Percentiles rank a stretch among this genome's conserved stretches.
These are phyloP conservation scores for Linum lewisii DNA, from an alignment of 345 rosid genomes.

Conservation along the genomic window DNA sequence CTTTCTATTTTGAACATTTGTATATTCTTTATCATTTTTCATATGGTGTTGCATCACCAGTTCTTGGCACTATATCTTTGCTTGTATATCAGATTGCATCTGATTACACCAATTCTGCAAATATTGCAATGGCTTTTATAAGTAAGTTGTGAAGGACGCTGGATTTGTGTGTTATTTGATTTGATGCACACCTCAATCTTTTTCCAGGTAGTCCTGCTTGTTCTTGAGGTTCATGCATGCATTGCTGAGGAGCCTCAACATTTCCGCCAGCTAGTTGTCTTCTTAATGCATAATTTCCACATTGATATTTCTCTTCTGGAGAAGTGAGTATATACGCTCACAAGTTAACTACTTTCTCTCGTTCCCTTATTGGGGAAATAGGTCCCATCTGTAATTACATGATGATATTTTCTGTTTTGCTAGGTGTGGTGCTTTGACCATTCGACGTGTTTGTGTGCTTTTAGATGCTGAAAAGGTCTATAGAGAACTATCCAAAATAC, in stretches of 20 bases:
- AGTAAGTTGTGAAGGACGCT: too few species aligned
- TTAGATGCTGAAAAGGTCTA: constrained; percentile 93
- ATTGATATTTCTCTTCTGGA: constrained; percentile 76
- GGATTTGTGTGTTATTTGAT: background rate
- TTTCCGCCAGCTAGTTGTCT: constrained; percentile 91
- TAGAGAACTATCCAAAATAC: constrained; percentile 76
- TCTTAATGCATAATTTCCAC: constrained; percentile 81
- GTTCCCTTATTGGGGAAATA: background rate
- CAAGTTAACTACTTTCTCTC: background rate
- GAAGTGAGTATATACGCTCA: constrained; percentile 47
- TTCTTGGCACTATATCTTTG: too few species aligned
- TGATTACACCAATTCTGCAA: too few species aligned
- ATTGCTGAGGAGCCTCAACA: constrained; percentile 83
- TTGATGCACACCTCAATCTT: constrained; percentile 11
- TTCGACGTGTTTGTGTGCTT: constrained; percentile 87
- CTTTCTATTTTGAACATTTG: too few species aligned
- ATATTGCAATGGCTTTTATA: too few species aligned
- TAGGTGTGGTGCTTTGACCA: constrained; percentile 97
- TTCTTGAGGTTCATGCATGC: constrained; percentile 96
- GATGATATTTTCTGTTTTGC: constrained; percentile 12
- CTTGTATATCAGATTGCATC: too few species aligned
- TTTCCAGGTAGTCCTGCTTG: constrained; percentile 85
- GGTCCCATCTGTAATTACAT: background rate
- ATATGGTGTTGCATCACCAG: too few species aligned
- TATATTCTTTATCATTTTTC: too few species aligned